These are phyloP conservation scores for Colletotrichum eleusines DNA, from an alignment of 2,329 filamentous ascomycete species.

Conservation along the genomic window DNA sequence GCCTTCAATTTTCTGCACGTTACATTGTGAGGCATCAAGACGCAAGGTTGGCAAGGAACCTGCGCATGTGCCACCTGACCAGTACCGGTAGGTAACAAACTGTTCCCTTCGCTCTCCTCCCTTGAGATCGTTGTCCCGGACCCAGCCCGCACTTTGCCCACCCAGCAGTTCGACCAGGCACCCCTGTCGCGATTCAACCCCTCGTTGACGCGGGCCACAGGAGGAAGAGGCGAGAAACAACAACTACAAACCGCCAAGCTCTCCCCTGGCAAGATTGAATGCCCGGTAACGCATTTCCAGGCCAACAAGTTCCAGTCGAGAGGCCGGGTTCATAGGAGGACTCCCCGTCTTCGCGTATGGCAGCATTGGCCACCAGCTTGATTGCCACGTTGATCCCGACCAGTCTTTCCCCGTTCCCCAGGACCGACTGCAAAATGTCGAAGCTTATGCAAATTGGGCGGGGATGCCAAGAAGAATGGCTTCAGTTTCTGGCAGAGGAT, in stretches of 20 bases:
- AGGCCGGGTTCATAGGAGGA: conserved; percentile 16
- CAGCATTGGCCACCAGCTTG: conserved; percentile 22
- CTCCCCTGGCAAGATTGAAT: conserved; percentile 9
- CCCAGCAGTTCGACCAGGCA: conserved; percentile 3
- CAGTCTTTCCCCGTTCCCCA: conserved; percentile 17
- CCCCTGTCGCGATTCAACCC: conserved; percentile 4
- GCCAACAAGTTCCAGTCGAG: background rate
- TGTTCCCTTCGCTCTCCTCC: conserved; percentile 15
- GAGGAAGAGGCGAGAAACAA: conserved; percentile 3
- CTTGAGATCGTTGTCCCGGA: conserved; percentile 5
- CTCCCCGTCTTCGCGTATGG: conserved; percentile 27
- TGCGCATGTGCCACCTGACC: conserved; percentile 23
- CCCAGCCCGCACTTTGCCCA: conserved; percentile 13
- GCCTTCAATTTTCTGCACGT: conserved; percentile 30
- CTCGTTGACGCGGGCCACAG: conserved; percentile 9
- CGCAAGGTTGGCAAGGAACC: conserved; percentile 25
- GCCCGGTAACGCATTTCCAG: background rate
- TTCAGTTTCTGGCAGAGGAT: conserved; percentile 24
- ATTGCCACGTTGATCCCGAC: conserved; percentile 28
- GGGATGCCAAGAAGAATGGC: conserved; percentile 32
- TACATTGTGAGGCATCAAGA: conserved; percentile 31
- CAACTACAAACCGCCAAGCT: conserved; percentile 24
- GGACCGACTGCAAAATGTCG: conserved; percentile 12
- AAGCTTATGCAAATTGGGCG: conserved; percentile 27
- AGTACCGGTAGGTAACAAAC: too few relatives aligned